Base-by-base conservation (phyloP, 345 rosid species). In the Balakata baccata region DNA sequence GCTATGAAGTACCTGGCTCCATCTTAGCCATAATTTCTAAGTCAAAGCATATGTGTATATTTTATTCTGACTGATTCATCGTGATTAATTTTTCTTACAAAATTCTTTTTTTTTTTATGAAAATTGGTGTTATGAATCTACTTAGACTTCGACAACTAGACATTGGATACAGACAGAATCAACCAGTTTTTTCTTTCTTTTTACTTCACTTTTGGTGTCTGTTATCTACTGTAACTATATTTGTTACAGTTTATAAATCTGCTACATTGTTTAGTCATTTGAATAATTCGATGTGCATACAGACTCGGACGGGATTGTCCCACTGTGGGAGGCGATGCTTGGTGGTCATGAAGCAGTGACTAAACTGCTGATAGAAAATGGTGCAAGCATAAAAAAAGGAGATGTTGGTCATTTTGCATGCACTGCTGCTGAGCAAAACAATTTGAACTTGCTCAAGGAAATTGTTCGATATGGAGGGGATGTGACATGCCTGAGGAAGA, bases 321-420 rank as follows among this genome's bases (percentile, higher is more conserved):
- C 97, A 10, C 49, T 94, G 34, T 94, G 97, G 97, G 97, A 89
- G 74, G 97, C 97, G 68, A 81, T 90, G 87, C 69, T 80, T 70
- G 89, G 74, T 41, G 87, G 93, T 6, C 88, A 94, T 60, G 86
- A 83, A 64, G 80, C 81, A 7, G 80, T 92, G 53, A 74, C 69
- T 49, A 87, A 81, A 77, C 73, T 87, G 68, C 71, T 92, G 62
- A 45, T 66, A 49, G 88, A 87, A 67, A 74, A 85, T 16, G 89
- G 89, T 0, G 84, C 86, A 3, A 71, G 70, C 62, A 50, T 94
- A 75, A 74, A 78, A 0, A 59, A 78, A 3, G 97, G 97, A 64
- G 97, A 94, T 49, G 88, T 88, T 0, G 97, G 97, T 70, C 85
- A 79, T 74, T 92, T 84, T 62, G 90, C 98, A 0, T 88, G 96